Evolutionary conservation across 2,329 filamentous ascomycete species (phyloP).

Genomic region (Cladophialophora carrionii): DNA sequence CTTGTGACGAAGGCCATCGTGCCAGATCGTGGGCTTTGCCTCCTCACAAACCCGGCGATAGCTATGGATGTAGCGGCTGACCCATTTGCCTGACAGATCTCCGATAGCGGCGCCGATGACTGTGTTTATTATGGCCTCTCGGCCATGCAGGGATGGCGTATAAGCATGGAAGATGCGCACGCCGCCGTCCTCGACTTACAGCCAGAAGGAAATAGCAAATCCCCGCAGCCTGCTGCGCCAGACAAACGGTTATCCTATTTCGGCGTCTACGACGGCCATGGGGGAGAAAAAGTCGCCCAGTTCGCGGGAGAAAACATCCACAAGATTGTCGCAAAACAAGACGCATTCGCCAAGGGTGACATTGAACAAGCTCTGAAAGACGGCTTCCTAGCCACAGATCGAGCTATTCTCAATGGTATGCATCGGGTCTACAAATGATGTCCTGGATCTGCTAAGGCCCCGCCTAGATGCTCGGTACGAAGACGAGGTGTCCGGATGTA

Average conservation of each 20-base stretch:
- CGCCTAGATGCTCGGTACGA: slow-evolving; percentile 87
- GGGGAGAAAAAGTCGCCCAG: slow-evolving; percentile 91
- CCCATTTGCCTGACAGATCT: slow-evolving; percentile 62
- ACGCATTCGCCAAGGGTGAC: slow-evolving; percentile 86
- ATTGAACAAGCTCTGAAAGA: slow-evolving; percentile 97
- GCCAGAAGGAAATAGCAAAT: slow-evolving; percentile 57
- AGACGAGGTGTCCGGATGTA: slow-evolving; percentile 97
- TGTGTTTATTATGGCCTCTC: slow-evolving; percentile 91
- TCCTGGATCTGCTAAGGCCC: slow-evolving; percentile 33
- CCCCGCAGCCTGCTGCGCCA: slow-evolving; percentile 63
- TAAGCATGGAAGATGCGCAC: slow-evolving; percentile 99
- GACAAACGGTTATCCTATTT: slow-evolving; percentile 87
- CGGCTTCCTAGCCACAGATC: slow-evolving; percentile 92
- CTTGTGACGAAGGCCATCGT: not conserved
- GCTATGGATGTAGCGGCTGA: slow-evolving; percentile 14
- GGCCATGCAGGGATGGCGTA: slow-evolving; percentile 99
- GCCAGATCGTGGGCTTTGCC: not conserved
- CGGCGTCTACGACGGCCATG: slow-evolving; percentile 96
- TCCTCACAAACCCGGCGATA: not conserved
- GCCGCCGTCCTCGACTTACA: slow-evolving; percentile 86
- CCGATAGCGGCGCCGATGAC: slow-evolving; percentile 88
- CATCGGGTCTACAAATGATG: slow-evolving; percentile 12
- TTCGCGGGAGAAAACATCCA: slow-evolving; percentile 93
- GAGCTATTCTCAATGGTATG: slow-evolving; percentile 91
- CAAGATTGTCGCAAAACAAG: slow-evolving; percentile 92